Base-by-base conservation (phyloP, 805 yeast genomes). In the Debaryomyces tyrocola region DNA sequence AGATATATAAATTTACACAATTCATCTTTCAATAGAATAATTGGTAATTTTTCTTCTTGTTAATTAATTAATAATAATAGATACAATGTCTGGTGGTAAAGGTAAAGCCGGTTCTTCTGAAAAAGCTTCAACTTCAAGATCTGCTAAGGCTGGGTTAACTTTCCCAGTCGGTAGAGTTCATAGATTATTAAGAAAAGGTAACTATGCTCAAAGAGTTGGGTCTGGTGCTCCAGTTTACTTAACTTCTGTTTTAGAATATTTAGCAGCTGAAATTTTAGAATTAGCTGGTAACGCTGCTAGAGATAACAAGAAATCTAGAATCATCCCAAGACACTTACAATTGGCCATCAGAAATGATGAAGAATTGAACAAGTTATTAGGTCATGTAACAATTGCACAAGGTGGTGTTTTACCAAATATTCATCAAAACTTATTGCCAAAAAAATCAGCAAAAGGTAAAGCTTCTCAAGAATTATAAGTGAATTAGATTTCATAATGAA, bases 401-500 rank as follows among this genome's bases (percentile, higher is more conserved):
- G 78, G 78, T 71, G 78, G 78, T 71, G 78, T 73, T 52, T 73
- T 73, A 62, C 78, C 78, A 69, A 73, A 73, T 68, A 73, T 73
- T 51, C 77, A 73, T 63, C 74, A 67, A 58, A 65, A 69, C 69
- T 73, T 73, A 63, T 73, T 73, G 63, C 85, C 83, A 67, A 71
- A 77, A 73, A 78, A 78, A 68, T 67, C 79, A 49, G 78, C 76
- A 52, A 74, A 75, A 65, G 52, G 51, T 48, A 78, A 78, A 69
- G 81, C 78, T 68, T 78, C 82, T 59, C 82, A 78, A 71, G 82
- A 78, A 70, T 77, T 78, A 66, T 78, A 77, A 74, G 41, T 21
- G n/a, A 24, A 33, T 29, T 36, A n/a, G 29, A 34, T 33, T 29
- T 41, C 35, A 17, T 33, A 28, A 31, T 31, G 11, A 31, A 11